Conservation (phyloP, 148 eudicot genomes). For the Rhododendron henanense region DNA sequence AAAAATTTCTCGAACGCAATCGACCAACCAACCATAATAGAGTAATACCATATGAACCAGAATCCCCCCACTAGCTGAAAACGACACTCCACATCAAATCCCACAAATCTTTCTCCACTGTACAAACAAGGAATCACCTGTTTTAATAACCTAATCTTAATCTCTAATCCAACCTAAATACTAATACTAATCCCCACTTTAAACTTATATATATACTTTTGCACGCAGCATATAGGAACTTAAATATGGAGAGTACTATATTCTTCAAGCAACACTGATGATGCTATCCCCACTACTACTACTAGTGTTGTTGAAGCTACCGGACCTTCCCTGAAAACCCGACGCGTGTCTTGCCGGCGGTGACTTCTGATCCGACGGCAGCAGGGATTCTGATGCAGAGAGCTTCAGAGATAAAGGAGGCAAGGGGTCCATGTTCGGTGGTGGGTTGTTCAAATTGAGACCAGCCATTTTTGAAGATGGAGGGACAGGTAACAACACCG, state of each 20-base stretch:
- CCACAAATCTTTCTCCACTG: not conserved
- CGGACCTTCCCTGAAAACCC: conserved; percentile 29
- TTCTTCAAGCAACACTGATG: conserved; percentile 68
- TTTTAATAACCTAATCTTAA: conserved; percentile 2
- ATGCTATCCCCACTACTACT: conserved; percentile 61
- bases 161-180: conserved; percentile 16
- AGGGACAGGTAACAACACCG: conserved; percentile 28
- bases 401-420: conserved; percentile 51
- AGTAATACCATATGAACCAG: too few species aligned
- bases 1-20: not conserved
- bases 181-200: not conserved
- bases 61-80: not conserved
- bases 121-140: conserved; percentile 11
- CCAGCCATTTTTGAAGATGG: conserved; percentile 67
- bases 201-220: not conserved
- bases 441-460: conserved; percentile 49
- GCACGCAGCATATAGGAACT: not conserved
- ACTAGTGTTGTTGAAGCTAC: conserved; percentile 36
- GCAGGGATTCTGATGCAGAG: conserved; percentile 16
- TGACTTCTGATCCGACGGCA: conserved; percentile 26
- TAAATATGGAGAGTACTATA: not conserved
- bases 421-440: conserved; percentile 16
- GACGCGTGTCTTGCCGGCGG: conserved; percentile 29
- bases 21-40: not conserved
- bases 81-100: conserved; percentile 2